Percentiles rank a stretch among this genome's conserved stretches.
phyloP scores from a whole-genome alignment of 1,284 basidiomycete genomes.

The Porodaedalea pini region DNA sequence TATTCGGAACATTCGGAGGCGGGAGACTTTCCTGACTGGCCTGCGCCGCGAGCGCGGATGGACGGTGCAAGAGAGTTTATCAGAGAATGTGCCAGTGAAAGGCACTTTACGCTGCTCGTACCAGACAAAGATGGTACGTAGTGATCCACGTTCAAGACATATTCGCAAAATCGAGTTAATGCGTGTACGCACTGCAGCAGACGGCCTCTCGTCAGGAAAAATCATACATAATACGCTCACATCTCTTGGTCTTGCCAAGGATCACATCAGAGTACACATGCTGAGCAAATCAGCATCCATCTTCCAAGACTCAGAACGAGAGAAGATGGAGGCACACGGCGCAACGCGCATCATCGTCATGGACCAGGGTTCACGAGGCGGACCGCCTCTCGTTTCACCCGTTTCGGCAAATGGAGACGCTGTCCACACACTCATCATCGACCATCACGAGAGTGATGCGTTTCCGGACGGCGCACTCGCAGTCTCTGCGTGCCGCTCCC shows the following conservation, averaged over 20 bases:
- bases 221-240: conserved; percentile 31
- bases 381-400: conserved; percentile 25
- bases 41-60: conserved; percentile 11
- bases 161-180: neutral
- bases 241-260: conserved; percentile 27
- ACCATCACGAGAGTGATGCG: conserved; percentile 32
- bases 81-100: conserved; percentile 7
- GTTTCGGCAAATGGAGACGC: conserved; percentile 3
- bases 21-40: conserved; percentile 8
- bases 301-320: conserved; percentile 27
- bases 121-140: conserved; percentile 32
- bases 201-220: conserved; percentile 31
- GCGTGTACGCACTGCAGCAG: conserved; percentile 20
- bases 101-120: conserved; percentile 27
- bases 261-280: conserved; percentile 29
- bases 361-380: conserved; percentile 33
- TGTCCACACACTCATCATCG: conserved; percentile 29
- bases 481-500: conserved; percentile 28
- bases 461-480: conserved; percentile 29
- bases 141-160: neutral
- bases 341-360: conserved; percentile 28
- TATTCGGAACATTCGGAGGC: neutral
- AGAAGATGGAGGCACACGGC: conserved; percentile 23
- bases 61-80: conserved; percentile 13
- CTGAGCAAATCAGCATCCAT: conserved; percentile 31